These are phyloP conservation scores for Mytilinidion resinicola DNA, from an alignment of 495 filamentous ascomycete species.

Conservation along the genomic window DNA sequence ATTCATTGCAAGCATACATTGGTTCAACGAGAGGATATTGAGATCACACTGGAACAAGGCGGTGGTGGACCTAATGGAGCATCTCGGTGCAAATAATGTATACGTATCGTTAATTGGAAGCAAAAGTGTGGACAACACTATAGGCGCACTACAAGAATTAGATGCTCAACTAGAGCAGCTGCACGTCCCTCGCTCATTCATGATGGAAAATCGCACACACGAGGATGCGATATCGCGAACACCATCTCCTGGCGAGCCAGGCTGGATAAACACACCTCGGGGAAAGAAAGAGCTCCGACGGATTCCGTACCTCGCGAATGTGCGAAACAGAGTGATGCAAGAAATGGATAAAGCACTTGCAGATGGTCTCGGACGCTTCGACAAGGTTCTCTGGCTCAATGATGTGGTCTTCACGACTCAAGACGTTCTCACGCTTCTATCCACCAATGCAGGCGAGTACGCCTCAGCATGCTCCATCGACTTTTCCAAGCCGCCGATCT, in stretches of 20 bases:
- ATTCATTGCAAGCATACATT: slow-evolving; percentile 62
- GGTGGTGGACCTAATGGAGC: slow-evolving; percentile 48
- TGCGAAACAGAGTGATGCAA: slow-evolving; percentile 54
- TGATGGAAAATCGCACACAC: slow-evolving; percentile 50
- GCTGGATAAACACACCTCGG: slow-evolving; percentile 53
- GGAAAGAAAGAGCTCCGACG: slow-evolving; percentile 49
- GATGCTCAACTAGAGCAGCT: slow-evolving; percentile 48
- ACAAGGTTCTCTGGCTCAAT: slow-evolving; percentile 66
- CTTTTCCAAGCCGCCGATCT: slow-evolving; percentile 59
- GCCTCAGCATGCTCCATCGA: slow-evolving; percentile 79
- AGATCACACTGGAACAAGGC: slow-evolving; percentile 56
- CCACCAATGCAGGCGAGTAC: slow-evolving; percentile 65
- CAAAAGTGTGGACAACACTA: slow-evolving; percentile 66
- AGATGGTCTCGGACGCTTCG: slow-evolving; percentile 45
- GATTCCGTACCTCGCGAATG: slow-evolving; percentile 60
- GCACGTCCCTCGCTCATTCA: slow-evolving; percentile 50
- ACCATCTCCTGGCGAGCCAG: slow-evolving; percentile 36
- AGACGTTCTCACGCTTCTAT: slow-evolving; percentile 63
- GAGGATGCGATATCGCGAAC: slow-evolving; percentile 43
- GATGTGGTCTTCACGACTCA: slow-evolving; percentile 67
- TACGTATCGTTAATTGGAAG: slow-evolving; percentile 66
- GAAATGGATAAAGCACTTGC: slow-evolving; percentile 36
- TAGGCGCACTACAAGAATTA: slow-evolving; percentile 56
- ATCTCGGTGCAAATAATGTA: slow-evolving; percentile 59
- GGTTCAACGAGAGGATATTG: slow-evolving; percentile 63